phyloP scores from a whole-genome alignment of 1,284 basidiomycete species.

The Porogramme epimiltina region DNA sequence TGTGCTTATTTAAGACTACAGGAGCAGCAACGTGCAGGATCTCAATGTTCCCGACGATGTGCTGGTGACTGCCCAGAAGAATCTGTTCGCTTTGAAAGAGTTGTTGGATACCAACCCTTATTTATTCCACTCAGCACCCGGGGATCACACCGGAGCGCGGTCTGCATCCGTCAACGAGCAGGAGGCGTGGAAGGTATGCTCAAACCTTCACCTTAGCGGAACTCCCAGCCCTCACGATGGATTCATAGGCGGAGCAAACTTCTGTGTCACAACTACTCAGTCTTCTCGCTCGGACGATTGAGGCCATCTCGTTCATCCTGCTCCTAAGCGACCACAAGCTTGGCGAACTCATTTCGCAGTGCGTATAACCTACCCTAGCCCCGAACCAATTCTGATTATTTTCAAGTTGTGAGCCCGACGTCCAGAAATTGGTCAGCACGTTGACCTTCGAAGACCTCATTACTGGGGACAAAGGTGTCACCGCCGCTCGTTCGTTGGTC shows the following conservation, averaged over 20 bases:
- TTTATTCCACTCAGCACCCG: conserved; percentile 75
- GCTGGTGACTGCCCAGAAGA: conserved; percentile 75
- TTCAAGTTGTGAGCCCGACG: conserved; percentile 67
- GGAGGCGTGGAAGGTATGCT: conserved; percentile 79
- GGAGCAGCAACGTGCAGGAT: conserved; percentile 43
- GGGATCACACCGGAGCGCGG: conserved; percentile 57
- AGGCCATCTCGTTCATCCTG: conserved; percentile 92
- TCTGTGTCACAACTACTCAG: conserved; percentile 75
- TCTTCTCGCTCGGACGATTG: conserved; percentile 82
- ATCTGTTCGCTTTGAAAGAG: conserved; percentile 75
- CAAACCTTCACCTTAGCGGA: too few species aligned
- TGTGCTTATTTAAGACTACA: neutral
- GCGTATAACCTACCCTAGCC: too few species aligned
- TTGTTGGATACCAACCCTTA: conserved; percentile 80
- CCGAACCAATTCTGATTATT: neutral
- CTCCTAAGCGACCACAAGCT: conserved; percentile 91
- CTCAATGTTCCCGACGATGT: conserved; percentile 64
- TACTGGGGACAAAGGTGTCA: conserved; percentile 80
- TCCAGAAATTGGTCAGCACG: conserved; percentile 65
- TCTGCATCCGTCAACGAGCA: conserved; percentile 63
- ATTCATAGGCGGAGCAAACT: conserved; percentile 72
- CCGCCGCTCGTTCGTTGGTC: conserved; percentile 85
- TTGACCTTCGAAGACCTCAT: conserved; percentile 88
- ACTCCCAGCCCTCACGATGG: neutral
- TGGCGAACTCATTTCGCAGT: conserved; percentile 84